A percentile compares a stretch with the other conserved stretches of the same genome.
Evolutionary conservation across 129 eudicot genomes (phyloP).

Genomic region (Dittrichia graveolens): DNA sequence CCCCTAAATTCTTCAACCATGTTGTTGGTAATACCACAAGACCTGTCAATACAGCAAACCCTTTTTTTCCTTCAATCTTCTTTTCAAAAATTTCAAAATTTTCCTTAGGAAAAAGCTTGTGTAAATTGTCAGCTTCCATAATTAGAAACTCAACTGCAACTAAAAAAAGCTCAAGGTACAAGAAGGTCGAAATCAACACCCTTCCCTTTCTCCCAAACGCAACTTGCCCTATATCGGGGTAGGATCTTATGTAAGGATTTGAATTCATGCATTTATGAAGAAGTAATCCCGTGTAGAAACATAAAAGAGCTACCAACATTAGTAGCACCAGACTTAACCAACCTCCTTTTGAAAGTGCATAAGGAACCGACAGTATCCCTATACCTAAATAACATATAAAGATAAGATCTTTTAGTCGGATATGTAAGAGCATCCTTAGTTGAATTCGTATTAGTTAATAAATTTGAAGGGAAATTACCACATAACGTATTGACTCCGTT

Average conservation of each 20-base stretch:
- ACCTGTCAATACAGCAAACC: conserved; percentile 44
- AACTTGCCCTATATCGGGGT: conserved; percentile 60
- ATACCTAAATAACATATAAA: conserved; percentile 35
- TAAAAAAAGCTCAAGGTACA: conserved; percentile 63
- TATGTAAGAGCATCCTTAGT: not conserved
- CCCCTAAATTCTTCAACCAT: conserved; percentile 50
- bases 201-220: conserved; percentile 67
- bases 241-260: conserved; percentile 49
- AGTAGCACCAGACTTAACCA: conserved; percentile 53
- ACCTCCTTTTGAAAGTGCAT: conserved; percentile 66
- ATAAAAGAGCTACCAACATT: conserved; percentile 45
- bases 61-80: conserved; percentile 43
- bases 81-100: conserved; percentile 32
- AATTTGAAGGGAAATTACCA: conserved; percentile 37
- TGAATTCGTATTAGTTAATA: not conserved
- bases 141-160: conserved; percentile 68
- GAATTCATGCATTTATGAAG: conserved; percentile 53
- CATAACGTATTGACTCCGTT: conserved; percentile 66
- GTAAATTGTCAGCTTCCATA: conserved; percentile 47
- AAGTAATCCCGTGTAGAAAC: conserved; percentile 60
- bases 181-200: conserved; percentile 43
- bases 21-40: conserved; percentile 56
- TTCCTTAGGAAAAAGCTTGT: conserved; percentile 45
- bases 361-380: conserved; percentile 56
- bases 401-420: not conserved